Evolutionary conservation across 192 early-diverging fungal genomes (phyloP), one percentile per base, ranked within the genome.

Genomic region (Cetraspora pellucida): DNA sequence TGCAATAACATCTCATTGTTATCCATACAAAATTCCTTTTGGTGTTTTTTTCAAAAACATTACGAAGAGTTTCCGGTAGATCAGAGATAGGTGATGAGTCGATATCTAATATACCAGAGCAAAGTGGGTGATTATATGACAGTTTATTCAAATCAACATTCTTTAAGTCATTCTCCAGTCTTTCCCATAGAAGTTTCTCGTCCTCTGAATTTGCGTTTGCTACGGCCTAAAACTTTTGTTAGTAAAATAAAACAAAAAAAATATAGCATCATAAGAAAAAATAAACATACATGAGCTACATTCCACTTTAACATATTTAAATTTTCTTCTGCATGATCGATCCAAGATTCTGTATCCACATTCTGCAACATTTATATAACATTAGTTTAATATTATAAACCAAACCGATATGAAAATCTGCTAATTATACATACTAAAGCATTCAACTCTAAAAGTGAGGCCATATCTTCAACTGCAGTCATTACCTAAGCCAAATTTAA

Each of bases 51-150:
- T n/a, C n/a, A n/a, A n/a, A n/a, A n/a, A n/a, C n/a, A n/a, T n/a
- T n/a, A n/a, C n/a, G n/a, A n/a, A n/a, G n/a, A n/a, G n/a, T n/a
- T n/a, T n/a, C n/a, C n/a, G n/a, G n/a, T n/a, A n/a, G n/a, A n/a
- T n/a, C n/a, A n/a, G n/a, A n/a, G n/a, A n/a, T 68, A 68, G 66
- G 66, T 68, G 17, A n/a, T 16, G 66, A 68, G 11, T 68, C 66
- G 14, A 19, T 21, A 49, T 68, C 66, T 11, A 68, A 68, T 47
- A 68, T 68, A n/a, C 66, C 45, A 68, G 66, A 68, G 45, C 19
- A 68, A 45, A 68, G 44, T 23, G 66, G 66, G 19, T 68, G 46
- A 49, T 68, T 16, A 68, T 68, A 68, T 23, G 44, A 19, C 3
- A 68, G 25, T 46, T 68, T 13, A 5, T 14, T 44, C 23, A 67